Evolutionary conservation across 805 yeast genomes (phyloP).

Genomic region (Ogataea henricii): DNA sequence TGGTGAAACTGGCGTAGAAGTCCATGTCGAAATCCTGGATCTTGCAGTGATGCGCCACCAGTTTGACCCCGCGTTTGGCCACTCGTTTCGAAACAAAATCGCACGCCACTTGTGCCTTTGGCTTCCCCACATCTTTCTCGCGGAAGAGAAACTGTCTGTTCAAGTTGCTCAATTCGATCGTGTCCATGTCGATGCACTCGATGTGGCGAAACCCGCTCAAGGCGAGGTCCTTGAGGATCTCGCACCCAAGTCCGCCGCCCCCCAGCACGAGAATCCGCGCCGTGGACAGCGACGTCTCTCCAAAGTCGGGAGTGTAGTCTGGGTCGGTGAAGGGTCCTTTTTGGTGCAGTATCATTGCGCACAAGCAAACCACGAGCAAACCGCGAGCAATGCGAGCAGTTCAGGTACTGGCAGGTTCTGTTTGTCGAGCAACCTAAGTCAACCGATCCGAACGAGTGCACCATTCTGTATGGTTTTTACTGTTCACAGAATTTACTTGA

Average conservation of each 20-base stretch:
- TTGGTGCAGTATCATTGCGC: constrained; percentile 6
- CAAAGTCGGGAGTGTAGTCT: constrained; percentile 31
- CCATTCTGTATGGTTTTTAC: no score
- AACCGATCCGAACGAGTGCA: no score
- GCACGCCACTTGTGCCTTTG: constrained; percentile 71
- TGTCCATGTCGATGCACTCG: constrained; percentile 80
- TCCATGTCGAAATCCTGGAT: constrained; percentile 63
- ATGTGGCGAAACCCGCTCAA: constrained; percentile 66
- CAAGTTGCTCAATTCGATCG: constrained; percentile 73
- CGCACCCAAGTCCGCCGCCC: constrained; percentile 86
- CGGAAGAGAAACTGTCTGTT: constrained; percentile 77
- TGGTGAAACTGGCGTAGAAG: constrained; percentile 67
- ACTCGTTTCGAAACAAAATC: constrained; percentile 50
- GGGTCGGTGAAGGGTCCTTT: constrained; percentile 36
- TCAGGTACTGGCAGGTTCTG: no score
- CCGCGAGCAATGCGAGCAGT: no score
- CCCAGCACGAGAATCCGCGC: constrained; percentile 56
- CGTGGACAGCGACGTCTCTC: constrained; percentile 17
- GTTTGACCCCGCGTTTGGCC: constrained; percentile 19
- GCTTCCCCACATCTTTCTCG: constrained; percentile 57
- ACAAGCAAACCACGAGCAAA: no score
- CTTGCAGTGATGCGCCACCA: constrained; percentile 62
- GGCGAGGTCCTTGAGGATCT: constrained; percentile 70
- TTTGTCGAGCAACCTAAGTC: no score
- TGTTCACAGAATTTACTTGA: no score